These are phyloP conservation scores for Xerocomellus dryophilus DNA, from an alignment of 768 basidiomycete species.

Conservation along the genomic window DNA sequence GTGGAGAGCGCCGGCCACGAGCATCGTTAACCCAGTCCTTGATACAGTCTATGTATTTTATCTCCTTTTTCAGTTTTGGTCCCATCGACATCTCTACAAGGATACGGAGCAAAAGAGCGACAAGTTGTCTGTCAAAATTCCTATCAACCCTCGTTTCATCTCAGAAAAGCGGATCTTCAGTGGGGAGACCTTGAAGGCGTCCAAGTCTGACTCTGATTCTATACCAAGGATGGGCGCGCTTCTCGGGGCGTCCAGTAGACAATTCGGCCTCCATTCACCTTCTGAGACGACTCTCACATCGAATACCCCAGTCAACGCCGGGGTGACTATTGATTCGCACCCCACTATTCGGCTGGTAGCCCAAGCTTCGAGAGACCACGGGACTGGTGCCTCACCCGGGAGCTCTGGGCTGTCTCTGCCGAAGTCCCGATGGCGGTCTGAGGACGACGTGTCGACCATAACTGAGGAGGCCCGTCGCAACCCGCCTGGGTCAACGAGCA, in stretches of 20 bases:
- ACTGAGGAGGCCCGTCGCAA: background rate
- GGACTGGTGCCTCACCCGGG: background rate
- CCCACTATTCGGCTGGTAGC: constrained; percentile 28
- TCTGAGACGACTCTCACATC: constrained; percentile 28
- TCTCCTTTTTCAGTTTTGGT: constrained; percentile 56
- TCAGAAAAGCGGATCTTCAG: constrained; percentile 27
- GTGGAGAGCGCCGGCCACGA: constrained; percentile 14
- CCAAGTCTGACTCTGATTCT: constrained; percentile 21
- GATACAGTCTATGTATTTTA: constrained; percentile 47
- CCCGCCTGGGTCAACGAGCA: constrained; percentile 11
- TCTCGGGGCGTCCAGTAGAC: constrained; percentile 7
- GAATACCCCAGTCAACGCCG: background rate
- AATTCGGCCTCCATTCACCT: constrained; percentile 18
- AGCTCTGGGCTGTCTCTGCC: constrained; percentile 9
- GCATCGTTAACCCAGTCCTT: background rate
- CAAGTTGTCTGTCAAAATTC: constrained; percentile 34
- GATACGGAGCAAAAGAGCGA: constrained; percentile 46
- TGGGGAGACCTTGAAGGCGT: constrained; percentile 17
- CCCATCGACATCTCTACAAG: constrained; percentile 51
- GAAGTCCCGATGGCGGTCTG: constrained; percentile 9
- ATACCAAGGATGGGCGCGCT: constrained; percentile 11
- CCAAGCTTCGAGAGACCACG: constrained; percentile 4
- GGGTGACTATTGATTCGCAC: constrained; percentile 10
- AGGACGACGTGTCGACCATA: constrained; percentile 12
- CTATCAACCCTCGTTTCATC: constrained; percentile 29